Conservation (phyloP, 306 rosid species). For the Sechiopsis laciniata region DNA sequence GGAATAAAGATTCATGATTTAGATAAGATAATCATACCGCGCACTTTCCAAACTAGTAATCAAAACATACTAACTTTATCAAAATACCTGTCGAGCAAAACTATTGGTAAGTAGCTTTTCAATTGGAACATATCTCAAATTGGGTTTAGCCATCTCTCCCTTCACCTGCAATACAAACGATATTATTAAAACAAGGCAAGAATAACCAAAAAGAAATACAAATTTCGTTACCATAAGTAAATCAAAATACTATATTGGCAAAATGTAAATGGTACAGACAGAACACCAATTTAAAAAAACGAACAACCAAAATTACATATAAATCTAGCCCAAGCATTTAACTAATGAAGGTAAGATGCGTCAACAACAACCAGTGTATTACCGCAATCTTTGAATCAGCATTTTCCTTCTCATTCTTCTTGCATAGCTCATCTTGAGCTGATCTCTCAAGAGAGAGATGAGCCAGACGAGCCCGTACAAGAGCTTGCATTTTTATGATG, state of each 20-base stretch:
- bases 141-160: conserved; percentile 35
- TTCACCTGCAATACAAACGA: conserved; percentile 44
- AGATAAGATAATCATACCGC: background rate
- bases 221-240: background rate
- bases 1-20: background rate
- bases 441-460: conserved; percentile 26
- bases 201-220: background rate
- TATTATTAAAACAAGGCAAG: background rate
- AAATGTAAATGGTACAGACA: background rate
- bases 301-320: conserved; percentile 18
- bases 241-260: background rate
- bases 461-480: conserved; percentile 70
- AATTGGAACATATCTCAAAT: conserved; percentile 35
- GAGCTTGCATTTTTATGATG: conserved; percentile 73
- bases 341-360: conserved; percentile 2
- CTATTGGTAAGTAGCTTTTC: conserved; percentile 76
- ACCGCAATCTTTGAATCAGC: conserved; percentile 41
- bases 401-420: conserved; percentile 26
- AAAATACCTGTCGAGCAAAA: conserved; percentile 74
- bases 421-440: conserved; percentile 27
- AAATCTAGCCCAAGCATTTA: background rate
- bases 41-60: no score
- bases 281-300: background rate
- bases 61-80: conserved; percentile 12
- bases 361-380: conserved; percentile 24